Evolutionary conservation across 192 early-diverging fungal genomes (phyloP), one percentile per base, ranked within the genome.

Genomic region (Mortierella antarctica): DNA sequence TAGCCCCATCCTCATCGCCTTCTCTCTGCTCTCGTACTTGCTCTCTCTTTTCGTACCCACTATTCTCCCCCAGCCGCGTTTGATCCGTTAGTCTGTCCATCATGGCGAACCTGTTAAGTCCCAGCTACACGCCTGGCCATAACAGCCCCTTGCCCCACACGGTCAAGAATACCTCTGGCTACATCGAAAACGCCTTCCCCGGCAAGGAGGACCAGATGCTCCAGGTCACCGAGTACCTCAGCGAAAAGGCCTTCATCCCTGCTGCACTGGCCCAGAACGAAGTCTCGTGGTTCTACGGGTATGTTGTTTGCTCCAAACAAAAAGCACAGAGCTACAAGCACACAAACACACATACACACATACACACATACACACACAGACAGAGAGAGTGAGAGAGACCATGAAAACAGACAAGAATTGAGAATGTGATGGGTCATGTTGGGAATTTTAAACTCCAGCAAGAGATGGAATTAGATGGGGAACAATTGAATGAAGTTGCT

Each of bases 211-310:
- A 97, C 55, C 97, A 99, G 88, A 93, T 98, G 89, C 71, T 88
- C 31, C 85, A 95, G 74, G 96, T 98, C 76, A 91, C 89, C 70
- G 86, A 87, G 58, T 92, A 95, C 76, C 85, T 99, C 64, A 90
- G 93, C 65, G 90, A 95, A 74, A 92, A 94, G 72, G 95, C 94
- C 48, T 94, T 94, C 73, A 93, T 99, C 62, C 97, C 97, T 41
- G 88, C 90, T 65, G 94, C 94, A 60, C 88, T 97, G 59, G 96
- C 98, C 66, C 83, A 92, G 50, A 91, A 92, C 62, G 96, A 99
- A 80, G 94, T 98, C 51, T 85, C 85, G 12, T 99, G 96, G 96
- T 99, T 99, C 88, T 99, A 98, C 86, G 89, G 91, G 93, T 95
- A 85, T 83, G 87, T 72, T 20, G 52, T n/a, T n/a, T n/a, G n/a